These are phyloP conservation scores for Trifolium fragiferum DNA, from an alignment of 306 rosid species.

Conservation along the genomic window DNA sequence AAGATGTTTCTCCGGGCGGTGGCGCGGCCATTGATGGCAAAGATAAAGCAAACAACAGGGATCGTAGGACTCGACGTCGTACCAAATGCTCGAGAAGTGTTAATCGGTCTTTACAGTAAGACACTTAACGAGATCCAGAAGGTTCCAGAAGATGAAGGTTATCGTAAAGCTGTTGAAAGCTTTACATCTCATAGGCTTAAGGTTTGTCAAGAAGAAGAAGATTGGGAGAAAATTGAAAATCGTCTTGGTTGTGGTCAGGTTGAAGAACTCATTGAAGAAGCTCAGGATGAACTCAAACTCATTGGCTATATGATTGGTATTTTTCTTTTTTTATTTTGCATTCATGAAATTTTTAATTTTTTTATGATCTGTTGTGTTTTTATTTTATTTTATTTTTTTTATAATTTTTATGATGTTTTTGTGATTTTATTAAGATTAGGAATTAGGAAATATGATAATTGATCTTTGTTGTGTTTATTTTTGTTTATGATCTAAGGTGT, in stretches of 20 bases:
- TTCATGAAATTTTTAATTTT: background rate
- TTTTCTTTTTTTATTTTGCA: background rate
- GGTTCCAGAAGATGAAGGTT: constrained; percentile 89
- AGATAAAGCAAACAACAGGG: constrained; percentile 87
- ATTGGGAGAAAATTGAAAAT: constrained; percentile 83
- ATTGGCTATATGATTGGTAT: constrained; percentile 76
- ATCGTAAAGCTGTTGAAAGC: constrained; percentile 91
- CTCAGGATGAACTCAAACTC: constrained; percentile 84
- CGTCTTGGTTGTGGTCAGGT: constrained; percentile 87
- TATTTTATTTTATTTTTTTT: no score
- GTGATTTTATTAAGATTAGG: background rate
- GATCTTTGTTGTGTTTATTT: background rate
- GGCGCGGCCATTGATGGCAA: constrained; percentile 87
- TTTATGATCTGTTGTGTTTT: background rate
- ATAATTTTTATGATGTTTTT: background rate
- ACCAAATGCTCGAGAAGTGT: constrained; percentile 81
- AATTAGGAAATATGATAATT: no score
- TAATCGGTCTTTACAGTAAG: constrained; percentile 71
- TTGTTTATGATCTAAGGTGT: background rate
- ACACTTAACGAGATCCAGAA: constrained; percentile 86
- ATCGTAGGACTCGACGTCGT: constrained; percentile 86
- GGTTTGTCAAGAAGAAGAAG: constrained; percentile 78
- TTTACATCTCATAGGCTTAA: constrained; percentile 75
- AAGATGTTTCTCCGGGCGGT: constrained; percentile 80
- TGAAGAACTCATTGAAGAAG: constrained; percentile 97